Evolutionary conservation across 1,284 basidiomycete species (phyloP), one percentile per base, ranked within the genome.

Genomic region (Rhodotorula sp.): DNA sequence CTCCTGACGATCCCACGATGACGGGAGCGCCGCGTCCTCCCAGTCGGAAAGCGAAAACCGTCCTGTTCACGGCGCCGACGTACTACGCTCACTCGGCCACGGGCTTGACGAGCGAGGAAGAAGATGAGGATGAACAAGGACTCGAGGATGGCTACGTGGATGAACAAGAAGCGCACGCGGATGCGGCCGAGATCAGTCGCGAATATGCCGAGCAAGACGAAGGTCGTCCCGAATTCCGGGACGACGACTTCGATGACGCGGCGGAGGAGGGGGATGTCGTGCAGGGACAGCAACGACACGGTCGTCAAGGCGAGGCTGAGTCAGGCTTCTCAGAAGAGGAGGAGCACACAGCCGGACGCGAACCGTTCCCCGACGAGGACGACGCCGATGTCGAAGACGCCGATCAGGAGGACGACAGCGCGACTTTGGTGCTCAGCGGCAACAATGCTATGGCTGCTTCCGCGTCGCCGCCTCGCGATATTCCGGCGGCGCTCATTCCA

Each of bases 71-170:
- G 2, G 81, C 83, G 12, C 83, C 84, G 31, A 84, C 83, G 8
- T 85, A 83, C 71, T 83, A 84, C 68, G 84, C 84, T 62, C 83
- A 84, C 69, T 83, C 83, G 0, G 83, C 82, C 6, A 79, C 80
- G 62, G 80, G 84, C 0, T 89, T 90, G 68, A 91, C 88, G 86
- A 88, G 90, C 57, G 87, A 88, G 48, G 89, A 88, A 10, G 71
- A 78, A 18, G 77, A 73, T 16, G 77, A 77, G 38, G 74, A 77
- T 18, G 71, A 61, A 7, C 75, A 78, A 49, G 58, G 14, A 19
- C 23, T 21, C 38, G 72, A 75, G 48, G 77, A 73, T 26, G 71
- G 74, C 49, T 69, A 70, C 68, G 60, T 38, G 34, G 61, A 54
- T 18, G 48, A 47, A 2, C 71, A 71, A 21, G 65, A 59, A 2